Conservation (phyloP, 257 asterid genomes). For the Nyctanthes arbortristis region DNA sequence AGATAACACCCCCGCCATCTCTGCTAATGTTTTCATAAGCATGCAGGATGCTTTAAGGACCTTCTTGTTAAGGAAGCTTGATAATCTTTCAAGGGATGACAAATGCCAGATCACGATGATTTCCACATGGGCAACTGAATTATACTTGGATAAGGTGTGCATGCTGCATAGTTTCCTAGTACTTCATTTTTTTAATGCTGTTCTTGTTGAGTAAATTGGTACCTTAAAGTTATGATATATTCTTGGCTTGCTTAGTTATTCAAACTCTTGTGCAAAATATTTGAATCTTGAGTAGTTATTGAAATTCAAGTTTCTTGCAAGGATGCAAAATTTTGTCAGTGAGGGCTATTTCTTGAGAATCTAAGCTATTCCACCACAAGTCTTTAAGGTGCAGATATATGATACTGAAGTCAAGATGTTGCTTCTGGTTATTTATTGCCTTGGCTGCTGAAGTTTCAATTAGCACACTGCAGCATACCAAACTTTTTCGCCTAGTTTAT, state of each 20-base stretch:
- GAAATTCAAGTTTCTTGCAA: neutral
- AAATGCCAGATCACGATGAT: conserved; percentile 98
- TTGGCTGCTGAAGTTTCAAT: neutral
- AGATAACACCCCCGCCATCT: neutral
- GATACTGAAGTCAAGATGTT: conserved; percentile 16
- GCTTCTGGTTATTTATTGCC: conserved; percentile 6
- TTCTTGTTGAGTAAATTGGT: conserved; percentile 7
- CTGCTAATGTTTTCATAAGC: conserved; percentile 19
- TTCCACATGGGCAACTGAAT: conserved; percentile 92
- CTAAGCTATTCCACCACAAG: conserved; percentile 6
- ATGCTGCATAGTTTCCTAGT: conserved; percentile 25
- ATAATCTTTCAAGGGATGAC: conserved; percentile 82
- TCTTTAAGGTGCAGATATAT: conserved; percentile 3
- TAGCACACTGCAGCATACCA: neutral
- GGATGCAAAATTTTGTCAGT: neutral
- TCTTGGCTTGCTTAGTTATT: conserved; percentile 1
- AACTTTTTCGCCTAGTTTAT: conserved; percentile 1
- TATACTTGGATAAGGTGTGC: conserved; percentile 89
- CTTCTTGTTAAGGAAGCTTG: conserved; percentile 91
- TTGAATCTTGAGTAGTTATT: neutral
- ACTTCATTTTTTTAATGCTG: conserved; percentile 10
- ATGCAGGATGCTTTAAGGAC: conserved; percentile 96
- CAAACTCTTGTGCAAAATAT: conserved; percentile 4
- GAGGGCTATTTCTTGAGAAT: conserved; percentile 14
- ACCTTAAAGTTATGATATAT: conserved; percentile 7